Base-by-base conservation (phyloP, 345 rosid species). In the Diplotaxis tenuifolia region DNA sequence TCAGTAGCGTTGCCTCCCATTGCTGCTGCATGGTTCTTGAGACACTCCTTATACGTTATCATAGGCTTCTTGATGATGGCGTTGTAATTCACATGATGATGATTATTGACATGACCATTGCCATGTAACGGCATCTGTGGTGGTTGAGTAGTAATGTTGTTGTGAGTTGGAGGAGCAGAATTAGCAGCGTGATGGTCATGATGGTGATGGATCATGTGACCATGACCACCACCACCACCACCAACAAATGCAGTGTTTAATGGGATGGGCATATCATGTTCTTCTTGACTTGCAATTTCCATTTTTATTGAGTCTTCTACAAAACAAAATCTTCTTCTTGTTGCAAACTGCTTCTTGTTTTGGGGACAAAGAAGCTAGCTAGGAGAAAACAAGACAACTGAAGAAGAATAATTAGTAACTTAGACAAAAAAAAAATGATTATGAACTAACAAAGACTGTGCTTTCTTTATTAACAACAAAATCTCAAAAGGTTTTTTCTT, bases 1-100 rank as follows among this genome's bases (percentile, higher is more conserved):
- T 94, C 98, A 18, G 85, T 89, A 28, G 98, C 98, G 67, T 83
- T 86, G 10, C 97, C 97, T 63, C 98, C 98, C 87, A 93, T 89
- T 42, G 92, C 60, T 0, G 96, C 98, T 73, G 97, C 98, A 83
- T 93, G 97, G 83, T 93, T 93, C 86, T 91, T 93, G 28, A 89
- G 86, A 84, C 98, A 94, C 67, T 94, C 98, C 57, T 78, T 85
- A 83, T 91, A 93, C 80, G 75, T 73, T 3, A 87, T 20, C 62
- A 85, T 18, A 80, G 79, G 82, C 64, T 79, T 76, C 56, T 78
- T 78, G 49, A 62, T 68, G 67, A 67, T 78, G 55, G 77, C 32
- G 54, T 68, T 67, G 84, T 68, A 79, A 50, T 77, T 70, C 8
- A 65, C 72, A 66, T 64, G 77, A 9, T 62, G 82, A 21, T 65